These are phyloP conservation scores for Aspergillus ibericus DNA, from an alignment of 2,329 filamentous ascomycete species.

Conservation along the genomic window DNA sequence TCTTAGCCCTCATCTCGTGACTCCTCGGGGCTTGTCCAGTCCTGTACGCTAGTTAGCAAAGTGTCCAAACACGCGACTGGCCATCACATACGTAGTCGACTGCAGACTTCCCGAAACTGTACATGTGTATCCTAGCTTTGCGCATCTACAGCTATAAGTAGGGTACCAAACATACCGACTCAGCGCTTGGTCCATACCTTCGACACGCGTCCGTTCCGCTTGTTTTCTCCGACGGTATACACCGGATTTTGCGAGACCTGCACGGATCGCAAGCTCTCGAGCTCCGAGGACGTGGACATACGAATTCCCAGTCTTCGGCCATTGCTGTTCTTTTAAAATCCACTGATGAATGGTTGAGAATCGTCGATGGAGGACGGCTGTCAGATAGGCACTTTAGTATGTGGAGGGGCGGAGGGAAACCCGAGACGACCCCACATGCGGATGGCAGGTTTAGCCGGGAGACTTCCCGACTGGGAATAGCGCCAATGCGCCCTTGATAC, in stretches of 20 bases:
- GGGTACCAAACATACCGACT: no score
- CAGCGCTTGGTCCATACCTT: no score
- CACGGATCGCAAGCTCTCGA: background rate
- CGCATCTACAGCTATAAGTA: no score
- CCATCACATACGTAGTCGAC: background rate
- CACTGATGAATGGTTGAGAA: background rate
- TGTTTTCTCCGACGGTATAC: background rate
- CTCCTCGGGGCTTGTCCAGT: background rate
- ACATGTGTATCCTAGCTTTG: background rate
- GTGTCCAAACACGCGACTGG: background rate
- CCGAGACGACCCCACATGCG: background rate
- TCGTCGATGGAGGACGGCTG: background rate
- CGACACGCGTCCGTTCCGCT: background rate
- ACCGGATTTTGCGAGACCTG: background rate
- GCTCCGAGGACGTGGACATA: background rate
- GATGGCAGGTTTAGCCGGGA: conserved; percentile 4
- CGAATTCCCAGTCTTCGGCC: background rate
- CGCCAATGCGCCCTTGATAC: background rate
- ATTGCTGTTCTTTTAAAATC: background rate
- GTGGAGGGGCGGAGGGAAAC: background rate
- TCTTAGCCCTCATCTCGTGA: no score
- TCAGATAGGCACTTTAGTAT: background rate
- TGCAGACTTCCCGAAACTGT: background rate
- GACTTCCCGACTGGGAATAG: background rate
- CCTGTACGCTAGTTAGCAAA: background rate